Conservation (phyloP, 2,329 filamentous ascomycete species). For the Teratosphaeria destructans region DNA sequence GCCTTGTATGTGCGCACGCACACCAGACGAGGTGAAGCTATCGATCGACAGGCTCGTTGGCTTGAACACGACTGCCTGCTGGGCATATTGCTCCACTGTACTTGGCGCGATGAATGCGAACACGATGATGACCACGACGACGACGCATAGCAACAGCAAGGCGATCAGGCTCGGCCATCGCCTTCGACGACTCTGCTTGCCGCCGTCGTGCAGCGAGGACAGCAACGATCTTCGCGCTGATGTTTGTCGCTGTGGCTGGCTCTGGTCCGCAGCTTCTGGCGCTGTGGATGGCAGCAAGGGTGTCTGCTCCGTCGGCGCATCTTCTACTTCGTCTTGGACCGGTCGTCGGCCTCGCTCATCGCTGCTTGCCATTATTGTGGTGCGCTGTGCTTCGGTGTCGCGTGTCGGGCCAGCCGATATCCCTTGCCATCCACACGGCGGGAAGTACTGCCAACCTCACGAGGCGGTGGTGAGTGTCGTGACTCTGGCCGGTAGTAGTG, state of each 20-base stretch:
- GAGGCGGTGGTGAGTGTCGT: background rate
- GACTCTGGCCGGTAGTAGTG: background rate
- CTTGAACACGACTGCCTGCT: conserved; percentile 70
- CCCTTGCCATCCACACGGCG: background rate
- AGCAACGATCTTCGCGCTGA: conserved; percentile 12
- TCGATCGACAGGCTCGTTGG: conserved; percentile 78
- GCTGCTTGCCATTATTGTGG: background rate
- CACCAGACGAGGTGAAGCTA: conserved; percentile 67
- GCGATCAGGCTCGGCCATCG: conserved; percentile 73
- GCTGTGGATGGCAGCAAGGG: conserved; percentile 26
- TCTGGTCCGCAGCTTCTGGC: conserved; percentile 3
- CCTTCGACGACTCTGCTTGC: conserved; percentile 30
- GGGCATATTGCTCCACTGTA: conserved; percentile 73
- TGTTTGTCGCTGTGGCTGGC: conserved; percentile 14
- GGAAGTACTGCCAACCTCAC: background rate
- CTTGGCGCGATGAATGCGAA: conserved; percentile 74
- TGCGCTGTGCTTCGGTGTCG: background rate
- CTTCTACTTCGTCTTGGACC: background rate
- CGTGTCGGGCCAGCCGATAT: background rate
- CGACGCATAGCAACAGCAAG: conserved; percentile 52
- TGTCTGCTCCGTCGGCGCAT: conserved; percentile 27
- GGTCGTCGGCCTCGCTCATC: background rate
- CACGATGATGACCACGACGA: conserved; percentile 59
- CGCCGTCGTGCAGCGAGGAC: conserved; percentile 7
- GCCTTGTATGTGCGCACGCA: conserved; percentile 70